A percentile compares a stretch with the other conserved stretches of the same genome.
Conservation (phyloP, 257 asterid species). For the Solanum acaule region DNA sequence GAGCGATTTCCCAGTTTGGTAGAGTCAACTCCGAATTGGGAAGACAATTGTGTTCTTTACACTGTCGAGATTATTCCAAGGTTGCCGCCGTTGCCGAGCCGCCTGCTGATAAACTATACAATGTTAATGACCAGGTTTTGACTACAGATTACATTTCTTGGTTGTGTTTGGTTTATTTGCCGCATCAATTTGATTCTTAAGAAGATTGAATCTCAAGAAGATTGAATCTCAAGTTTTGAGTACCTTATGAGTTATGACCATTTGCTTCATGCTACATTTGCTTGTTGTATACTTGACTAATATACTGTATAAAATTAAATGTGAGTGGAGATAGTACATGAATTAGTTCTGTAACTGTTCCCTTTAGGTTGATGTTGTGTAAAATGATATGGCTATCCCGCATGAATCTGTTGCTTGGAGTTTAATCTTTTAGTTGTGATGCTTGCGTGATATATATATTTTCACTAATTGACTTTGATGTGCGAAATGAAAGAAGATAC, state of each 20-base stretch:
- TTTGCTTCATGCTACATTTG: not conserved
- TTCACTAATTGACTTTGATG: not conserved
- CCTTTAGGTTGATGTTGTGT: not conserved
- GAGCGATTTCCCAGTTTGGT: conserved; percentile 26
- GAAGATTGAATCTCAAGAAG: not conserved
- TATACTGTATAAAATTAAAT: not conserved
- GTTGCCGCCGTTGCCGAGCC: conserved; percentile 37
- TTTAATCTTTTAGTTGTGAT: not conserved
- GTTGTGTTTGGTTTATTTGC: not conserved
- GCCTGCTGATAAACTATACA: conserved; percentile 16
- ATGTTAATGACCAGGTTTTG: conserved; percentile 30
- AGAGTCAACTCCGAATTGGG: conserved; percentile 20
- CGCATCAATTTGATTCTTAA: not conserved
- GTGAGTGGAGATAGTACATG: not conserved
- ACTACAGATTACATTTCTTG: not conserved
- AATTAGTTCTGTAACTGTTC: not conserved
- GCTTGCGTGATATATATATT: not conserved
- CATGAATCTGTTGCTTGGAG: not conserved
- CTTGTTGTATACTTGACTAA: not conserved
- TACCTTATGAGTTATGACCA: not conserved
- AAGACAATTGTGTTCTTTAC: conserved; percentile 16
- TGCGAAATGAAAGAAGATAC: not conserved
- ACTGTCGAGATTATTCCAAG: conserved; percentile 30
- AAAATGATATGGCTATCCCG: not conserved
- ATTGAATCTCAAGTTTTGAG: not conserved